Percentiles rank a stretch among this genome's conserved stretches.
Evolutionary conservation across 257 asterid species (phyloP).

Genomic region (Fraxinus americana): DNA sequence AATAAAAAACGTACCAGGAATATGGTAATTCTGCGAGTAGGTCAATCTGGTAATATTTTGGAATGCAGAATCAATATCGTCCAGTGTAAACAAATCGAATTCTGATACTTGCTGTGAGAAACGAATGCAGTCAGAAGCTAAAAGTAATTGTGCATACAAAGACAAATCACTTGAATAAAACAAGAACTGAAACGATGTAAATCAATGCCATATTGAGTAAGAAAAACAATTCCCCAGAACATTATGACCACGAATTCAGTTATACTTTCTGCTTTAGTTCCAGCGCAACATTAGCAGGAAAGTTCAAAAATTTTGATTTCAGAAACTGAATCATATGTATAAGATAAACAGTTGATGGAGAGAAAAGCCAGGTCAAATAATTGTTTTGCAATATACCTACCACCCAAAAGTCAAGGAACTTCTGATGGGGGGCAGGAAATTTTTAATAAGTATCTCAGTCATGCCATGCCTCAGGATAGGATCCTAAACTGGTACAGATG

Average conservation of each 20-base stretch:
- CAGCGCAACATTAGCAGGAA: background rate
- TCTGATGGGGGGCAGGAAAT: background rate
- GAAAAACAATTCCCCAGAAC: background rate
- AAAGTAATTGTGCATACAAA: background rate
- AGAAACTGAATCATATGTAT: background rate
- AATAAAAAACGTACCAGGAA: conserved; percentile 66
- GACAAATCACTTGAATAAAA: conserved; percentile 12
- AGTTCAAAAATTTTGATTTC: background rate
- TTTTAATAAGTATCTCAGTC: background rate
- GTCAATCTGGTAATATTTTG: conserved; percentile 85
- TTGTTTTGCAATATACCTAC: background rate
- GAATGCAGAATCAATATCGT: conserved; percentile 88
- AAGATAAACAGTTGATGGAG: background rate
- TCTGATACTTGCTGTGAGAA: conserved; percentile 91
- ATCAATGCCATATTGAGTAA: background rate
- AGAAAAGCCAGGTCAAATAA: background rate
- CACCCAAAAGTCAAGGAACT: background rate
- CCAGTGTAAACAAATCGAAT: conserved; percentile 90
- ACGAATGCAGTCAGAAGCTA: conserved; percentile 23
- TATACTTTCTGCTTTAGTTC: background rate
- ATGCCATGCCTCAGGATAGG: background rate
- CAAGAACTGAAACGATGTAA: background rate
- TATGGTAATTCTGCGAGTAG: conserved; percentile 84
- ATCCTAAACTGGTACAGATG: background rate
- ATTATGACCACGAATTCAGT: background rate